Percentiles rank a stretch among this genome's conserved stretches.
These are phyloP conservation scores for Juncus inflexus DNA, from an alignment of 176 grass and related monocot species.

Conservation along the genomic window DNA sequence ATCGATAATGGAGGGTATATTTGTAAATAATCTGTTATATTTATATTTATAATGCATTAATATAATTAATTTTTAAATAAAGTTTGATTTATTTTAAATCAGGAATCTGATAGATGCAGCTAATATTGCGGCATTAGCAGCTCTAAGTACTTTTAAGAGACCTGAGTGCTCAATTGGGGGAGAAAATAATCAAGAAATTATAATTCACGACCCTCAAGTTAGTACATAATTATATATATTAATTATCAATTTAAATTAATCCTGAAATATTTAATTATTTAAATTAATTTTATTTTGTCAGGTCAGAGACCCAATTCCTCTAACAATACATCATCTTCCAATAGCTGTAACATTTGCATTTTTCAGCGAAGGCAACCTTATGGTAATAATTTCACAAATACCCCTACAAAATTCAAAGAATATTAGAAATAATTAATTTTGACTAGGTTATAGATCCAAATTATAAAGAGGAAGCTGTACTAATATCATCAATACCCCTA, in stretches of 20 bases:
- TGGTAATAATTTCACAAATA: slow-evolving; percentile 45
- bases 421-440: slow-evolving; percentile 2
- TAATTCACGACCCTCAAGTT: slow-evolving; percentile 77
- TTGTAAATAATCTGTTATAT: background rate
- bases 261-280: slow-evolving; percentile 6
- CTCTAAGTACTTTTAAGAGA: slow-evolving; percentile 73
- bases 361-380: slow-evolving; percentile 71
- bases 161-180: slow-evolving; percentile 79
- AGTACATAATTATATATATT: slow-evolving; percentile 2
- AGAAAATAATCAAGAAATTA: slow-evolving; percentile 74
- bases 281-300: slow-evolving; percentile 36
- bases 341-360: slow-evolving; percentile 94
- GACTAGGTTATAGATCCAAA: slow-evolving; percentile 83
- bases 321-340: slow-evolving; percentile 88
- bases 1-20: slow-evolving; percentile 96
- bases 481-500: slow-evolving; percentile 2
- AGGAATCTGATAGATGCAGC: slow-evolving; percentile 95
- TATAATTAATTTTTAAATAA: slow-evolving; percentile 1
- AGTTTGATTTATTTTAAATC: slow-evolving; percentile 12
- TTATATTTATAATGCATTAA: background rate
- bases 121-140: slow-evolving; percentile 84
- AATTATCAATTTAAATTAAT: slow-evolving; percentile 1
- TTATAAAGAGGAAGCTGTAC: slow-evolving; percentile 92
- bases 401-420: background rate
- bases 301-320: slow-evolving; percentile 82